These are phyloP conservation scores for Amauroascus niger DNA, from an alignment of 2,329 filamentous ascomycete species.

Conservation along the genomic window DNA sequence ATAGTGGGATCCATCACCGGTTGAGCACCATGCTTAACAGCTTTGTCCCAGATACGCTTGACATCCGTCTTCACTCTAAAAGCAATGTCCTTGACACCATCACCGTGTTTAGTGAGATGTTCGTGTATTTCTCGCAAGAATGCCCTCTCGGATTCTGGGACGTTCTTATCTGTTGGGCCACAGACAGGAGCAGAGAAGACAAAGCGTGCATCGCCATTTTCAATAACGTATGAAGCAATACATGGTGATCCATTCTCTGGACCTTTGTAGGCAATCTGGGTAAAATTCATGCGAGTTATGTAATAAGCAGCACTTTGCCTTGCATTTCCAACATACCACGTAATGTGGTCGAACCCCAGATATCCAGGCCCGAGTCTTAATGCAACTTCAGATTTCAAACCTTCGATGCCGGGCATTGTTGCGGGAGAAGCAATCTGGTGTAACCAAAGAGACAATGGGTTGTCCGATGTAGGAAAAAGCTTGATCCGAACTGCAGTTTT, in stretches of 20 bases:
- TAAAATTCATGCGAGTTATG: conserved; percentile 71
- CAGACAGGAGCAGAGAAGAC: conserved; percentile 74
- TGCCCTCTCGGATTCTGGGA: conserved; percentile 46
- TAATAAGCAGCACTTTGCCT: conserved; percentile 87
- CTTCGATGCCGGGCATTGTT: background rate
- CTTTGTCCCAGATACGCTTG: conserved; percentile 60
- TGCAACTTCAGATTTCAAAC: conserved; percentile 12
- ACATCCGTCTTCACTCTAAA: conserved; percentile 74
- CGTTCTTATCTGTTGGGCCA: conserved; percentile 28
- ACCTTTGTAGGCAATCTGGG: conserved; percentile 66
- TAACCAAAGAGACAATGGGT: background rate
- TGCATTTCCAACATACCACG: conserved; percentile 89
- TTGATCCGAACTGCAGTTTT: too few relatives aligned
- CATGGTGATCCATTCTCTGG: conserved; percentile 75
- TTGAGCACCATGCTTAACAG: conserved; percentile 57
- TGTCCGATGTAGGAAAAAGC: background rate
- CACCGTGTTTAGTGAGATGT: conserved; percentile 73
- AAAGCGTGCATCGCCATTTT: conserved; percentile 66
- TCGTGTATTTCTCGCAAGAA: conserved; percentile 63
- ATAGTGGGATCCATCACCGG: conserved; percentile 53
- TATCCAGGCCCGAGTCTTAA: conserved; percentile 20
- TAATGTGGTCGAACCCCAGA: conserved; percentile 71
- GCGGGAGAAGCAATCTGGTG: background rate
- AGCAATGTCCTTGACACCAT: conserved; percentile 84
- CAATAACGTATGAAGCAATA: conserved; percentile 69